These are phyloP conservation scores for Blastobotrys serpentis DNA, from an alignment of 1,139 yeast species.

Conservation along the genomic window DNA sequence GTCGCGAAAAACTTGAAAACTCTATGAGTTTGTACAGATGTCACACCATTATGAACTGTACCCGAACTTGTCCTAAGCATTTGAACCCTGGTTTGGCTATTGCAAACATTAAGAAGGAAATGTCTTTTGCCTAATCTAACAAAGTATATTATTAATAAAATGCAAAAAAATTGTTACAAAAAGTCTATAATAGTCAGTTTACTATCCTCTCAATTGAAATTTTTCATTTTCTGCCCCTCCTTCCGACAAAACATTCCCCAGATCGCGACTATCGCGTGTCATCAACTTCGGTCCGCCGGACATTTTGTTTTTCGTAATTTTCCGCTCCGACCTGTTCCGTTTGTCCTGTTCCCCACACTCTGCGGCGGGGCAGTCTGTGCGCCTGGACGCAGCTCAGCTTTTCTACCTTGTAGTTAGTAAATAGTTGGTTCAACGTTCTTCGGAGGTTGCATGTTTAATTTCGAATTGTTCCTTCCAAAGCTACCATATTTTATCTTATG, in stretches of 20 bases:
- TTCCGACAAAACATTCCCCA: not conserved
- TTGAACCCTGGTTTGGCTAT: conserved; percentile 97
- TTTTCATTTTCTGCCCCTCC: not conserved
- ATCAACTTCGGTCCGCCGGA: not conserved
- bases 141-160: not conserved
- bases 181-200: too few species aligned
- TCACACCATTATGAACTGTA: conserved; percentile 98
- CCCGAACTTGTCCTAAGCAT: conserved; percentile 98
- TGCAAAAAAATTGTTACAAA: conserved; percentile 1
- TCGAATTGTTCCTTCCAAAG: too few species aligned
- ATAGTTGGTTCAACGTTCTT: too few species aligned
- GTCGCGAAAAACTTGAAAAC: conserved; percentile 91
- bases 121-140: conserved; percentile 64
- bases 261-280: not conserved
- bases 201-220: conserved; percentile 5
- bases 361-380: too few species aligned
- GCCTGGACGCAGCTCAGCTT: too few species aligned
- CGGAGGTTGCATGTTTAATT: too few species aligned
- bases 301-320: not conserved
- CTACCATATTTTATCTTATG: too few species aligned
- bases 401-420: too few species aligned
- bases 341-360: not conserved
- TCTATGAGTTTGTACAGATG: conserved; percentile 98
- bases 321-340: not conserved
- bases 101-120: conserved; percentile 92